Percentiles rank a stretch among this genome's conserved stretches.
Evolutionary conservation across 2,329 filamentous ascomycete genomes (phyloP).

Genomic region (Stemphylium beticola): DNA sequence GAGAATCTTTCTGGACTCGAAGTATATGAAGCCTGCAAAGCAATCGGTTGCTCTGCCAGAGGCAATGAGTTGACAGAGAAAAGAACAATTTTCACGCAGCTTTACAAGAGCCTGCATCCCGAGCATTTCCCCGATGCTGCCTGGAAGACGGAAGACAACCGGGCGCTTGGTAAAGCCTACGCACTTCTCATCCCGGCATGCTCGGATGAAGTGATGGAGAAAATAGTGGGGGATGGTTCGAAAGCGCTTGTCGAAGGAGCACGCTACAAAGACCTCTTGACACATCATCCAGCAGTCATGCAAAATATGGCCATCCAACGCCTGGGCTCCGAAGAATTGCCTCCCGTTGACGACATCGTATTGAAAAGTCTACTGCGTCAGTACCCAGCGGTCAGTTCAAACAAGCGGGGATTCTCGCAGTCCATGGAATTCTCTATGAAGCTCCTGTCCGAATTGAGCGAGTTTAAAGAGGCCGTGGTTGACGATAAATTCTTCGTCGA

Average conservation of each 20-base stretch:
- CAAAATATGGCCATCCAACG: constrained; percentile 16
- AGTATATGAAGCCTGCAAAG: constrained; percentile 24
- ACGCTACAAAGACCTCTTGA: constrained; percentile 12
- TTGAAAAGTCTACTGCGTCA: constrained; percentile 14
- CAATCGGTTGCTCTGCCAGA: constrained; percentile 22
- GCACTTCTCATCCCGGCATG: constrained; percentile 30
- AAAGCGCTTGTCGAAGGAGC: constrained; percentile 12
- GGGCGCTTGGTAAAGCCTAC: constrained; percentile 29
- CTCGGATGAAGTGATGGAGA: constrained; percentile 21
- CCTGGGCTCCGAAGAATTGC: constrained; percentile 3
- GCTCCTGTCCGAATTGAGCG: constrained; percentile 18
- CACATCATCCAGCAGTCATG: constrained; percentile 25
- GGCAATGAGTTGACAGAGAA: constrained; percentile 22
- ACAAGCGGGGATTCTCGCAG: constrained; percentile 22
- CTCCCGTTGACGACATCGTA: constrained; percentile 1
- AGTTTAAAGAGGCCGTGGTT: constrained; percentile 2
- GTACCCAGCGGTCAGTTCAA: constrained; percentile 14
- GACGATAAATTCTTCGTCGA: constrained; percentile 18
- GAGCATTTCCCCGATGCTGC: constrained; percentile 16
- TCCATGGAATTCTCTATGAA: constrained; percentile 38
- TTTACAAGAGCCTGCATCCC: constrained; percentile 35
- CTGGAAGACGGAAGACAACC: constrained; percentile 19
- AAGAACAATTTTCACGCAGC: constrained; percentile 21
- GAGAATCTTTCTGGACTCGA: constrained; percentile 35
- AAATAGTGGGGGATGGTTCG: constrained; percentile 4